Percentiles rank a stretch among this genome's conserved stretches.
Evolutionary conservation across 306 rosid species (phyloP).

Genomic region (Potentilla sterilis): DNA sequence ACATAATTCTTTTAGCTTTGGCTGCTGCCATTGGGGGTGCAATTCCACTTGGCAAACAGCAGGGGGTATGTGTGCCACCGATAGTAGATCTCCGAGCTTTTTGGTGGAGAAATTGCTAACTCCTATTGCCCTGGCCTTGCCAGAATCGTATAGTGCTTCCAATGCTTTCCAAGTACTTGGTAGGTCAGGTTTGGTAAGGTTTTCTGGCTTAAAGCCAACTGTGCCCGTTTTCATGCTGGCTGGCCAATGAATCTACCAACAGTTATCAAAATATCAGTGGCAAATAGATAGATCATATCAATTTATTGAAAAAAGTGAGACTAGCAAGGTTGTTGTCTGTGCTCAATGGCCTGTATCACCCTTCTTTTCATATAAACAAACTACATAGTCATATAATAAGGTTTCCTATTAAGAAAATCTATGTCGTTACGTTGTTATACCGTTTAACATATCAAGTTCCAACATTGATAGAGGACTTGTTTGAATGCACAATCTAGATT

Average conservation of each 20-base stretch:
- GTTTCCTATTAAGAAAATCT: background rate
- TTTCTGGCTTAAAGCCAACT: conserved; percentile 42
- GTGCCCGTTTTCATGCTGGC: conserved; percentile 52
- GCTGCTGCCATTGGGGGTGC: conserved; percentile 72
- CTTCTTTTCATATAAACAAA: background rate
- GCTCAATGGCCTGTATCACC: background rate
- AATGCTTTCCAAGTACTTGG: conserved; percentile 70
- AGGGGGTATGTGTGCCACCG: conserved; percentile 53
- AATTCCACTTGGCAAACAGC: conserved; percentile 83
- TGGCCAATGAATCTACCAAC: conserved; percentile 42
- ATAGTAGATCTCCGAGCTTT: conserved; percentile 58
- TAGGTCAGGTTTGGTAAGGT: conserved; percentile 40
- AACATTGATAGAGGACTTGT: background rate
- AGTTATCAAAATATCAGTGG: background rate
- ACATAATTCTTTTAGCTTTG: conserved; percentile 53
- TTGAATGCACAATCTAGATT: background rate
- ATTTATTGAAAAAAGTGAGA: background rate
- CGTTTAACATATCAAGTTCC: background rate
- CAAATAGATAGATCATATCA: background rate
- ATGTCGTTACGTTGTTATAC: background rate
- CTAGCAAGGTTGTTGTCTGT: background rate
- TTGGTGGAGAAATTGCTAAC: conserved; percentile 79
- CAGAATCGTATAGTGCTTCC: conserved; percentile 70
- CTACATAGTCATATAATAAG: background rate
- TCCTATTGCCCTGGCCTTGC: conserved; percentile 76